Evolutionary conservation across 768 basidiomycete species (phyloP).

Genomic region (Dioszegia hungarica): DNA sequence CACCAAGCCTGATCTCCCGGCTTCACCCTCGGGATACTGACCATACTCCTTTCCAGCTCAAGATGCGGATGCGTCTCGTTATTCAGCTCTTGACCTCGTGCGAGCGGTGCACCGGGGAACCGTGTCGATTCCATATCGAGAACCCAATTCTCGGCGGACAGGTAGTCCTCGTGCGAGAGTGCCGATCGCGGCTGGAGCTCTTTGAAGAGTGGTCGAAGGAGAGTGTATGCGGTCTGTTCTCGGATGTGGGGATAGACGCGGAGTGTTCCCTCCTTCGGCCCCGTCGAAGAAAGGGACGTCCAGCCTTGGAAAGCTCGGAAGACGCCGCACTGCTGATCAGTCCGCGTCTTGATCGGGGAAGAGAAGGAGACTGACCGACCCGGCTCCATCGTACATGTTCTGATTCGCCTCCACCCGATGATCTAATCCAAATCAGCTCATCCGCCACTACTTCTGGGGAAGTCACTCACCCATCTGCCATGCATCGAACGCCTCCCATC

Average conservation of each 20-base stretch:
- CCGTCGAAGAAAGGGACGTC: slow-evolving; percentile 60
- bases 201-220: slow-evolving; percentile 65
- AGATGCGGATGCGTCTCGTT: slow-evolving; percentile 61
- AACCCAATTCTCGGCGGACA: slow-evolving; percentile 58
- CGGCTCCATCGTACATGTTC: slow-evolving; percentile 59
- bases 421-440: slow-evolving; percentile 1
- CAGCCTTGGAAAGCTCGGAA: slow-evolving; percentile 50
- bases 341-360: background rate
- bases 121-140: slow-evolving; percentile 55
- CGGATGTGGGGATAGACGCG: slow-evolving; percentile 60
- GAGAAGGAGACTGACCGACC: slow-evolving; percentile 7
- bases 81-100: slow-evolving; percentile 58
- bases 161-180: slow-evolving; percentile 26
- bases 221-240: slow-evolving; percentile 59
- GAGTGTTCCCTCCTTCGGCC: slow-evolving; percentile 61
- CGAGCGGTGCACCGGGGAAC: slow-evolving; percentile 59
- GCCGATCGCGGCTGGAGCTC: slow-evolving; percentile 1
- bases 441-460: background rate
- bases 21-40: slow-evolving; percentile 57
- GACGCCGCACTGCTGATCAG: slow-evolving; percentile 31
- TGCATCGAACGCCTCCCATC: slow-evolving; percentile 38
- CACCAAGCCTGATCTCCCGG: slow-evolving; percentile 63
- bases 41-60: slow-evolving; percentile 58
- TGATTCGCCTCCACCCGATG: slow-evolving; percentile 54
- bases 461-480: slow-evolving; percentile 29